phyloP scores from a whole-genome alignment of 768 basidiomycete species.

The Podaxis sp. region DNA sequence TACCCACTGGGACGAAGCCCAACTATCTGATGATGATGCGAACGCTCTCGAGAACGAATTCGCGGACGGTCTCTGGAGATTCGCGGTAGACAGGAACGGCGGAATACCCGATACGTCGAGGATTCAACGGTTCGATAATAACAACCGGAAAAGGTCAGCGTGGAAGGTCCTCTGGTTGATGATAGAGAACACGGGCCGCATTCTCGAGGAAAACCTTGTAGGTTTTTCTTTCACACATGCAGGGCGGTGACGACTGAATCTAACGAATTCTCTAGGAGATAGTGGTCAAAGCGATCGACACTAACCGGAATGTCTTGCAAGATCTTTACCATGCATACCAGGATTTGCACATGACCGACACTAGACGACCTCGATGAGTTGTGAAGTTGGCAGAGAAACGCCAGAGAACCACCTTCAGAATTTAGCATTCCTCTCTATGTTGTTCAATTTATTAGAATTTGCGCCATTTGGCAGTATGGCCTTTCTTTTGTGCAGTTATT shows the following conservation, averaged over 20 bases:
- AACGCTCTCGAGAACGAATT: neutral
- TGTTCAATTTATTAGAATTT: no score
- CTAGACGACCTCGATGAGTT: no score
- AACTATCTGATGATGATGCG: neutral
- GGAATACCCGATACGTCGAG: neutral
- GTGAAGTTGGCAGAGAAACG: no score
- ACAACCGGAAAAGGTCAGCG: neutral
- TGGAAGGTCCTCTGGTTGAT: neutral
- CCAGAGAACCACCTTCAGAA: no score
- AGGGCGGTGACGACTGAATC: neutral
- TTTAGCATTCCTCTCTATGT: no score
- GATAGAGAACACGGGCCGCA: neutral
- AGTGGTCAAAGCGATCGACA: neutral
- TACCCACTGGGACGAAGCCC: neutral
- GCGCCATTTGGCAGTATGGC: no score
- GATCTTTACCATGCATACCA: no score
- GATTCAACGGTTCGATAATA: neutral
- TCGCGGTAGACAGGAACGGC: neutral
- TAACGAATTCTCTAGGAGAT: neutral
- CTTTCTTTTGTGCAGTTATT: no score
- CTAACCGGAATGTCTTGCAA: no score
- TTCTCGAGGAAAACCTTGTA: neutral
- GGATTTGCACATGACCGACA: no score
- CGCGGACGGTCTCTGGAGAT: neutral
- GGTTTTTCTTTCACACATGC: neutral